phyloP scores from a whole-genome alignment of 257 asterid genomes.

The Solanum appendiculatum region DNA sequence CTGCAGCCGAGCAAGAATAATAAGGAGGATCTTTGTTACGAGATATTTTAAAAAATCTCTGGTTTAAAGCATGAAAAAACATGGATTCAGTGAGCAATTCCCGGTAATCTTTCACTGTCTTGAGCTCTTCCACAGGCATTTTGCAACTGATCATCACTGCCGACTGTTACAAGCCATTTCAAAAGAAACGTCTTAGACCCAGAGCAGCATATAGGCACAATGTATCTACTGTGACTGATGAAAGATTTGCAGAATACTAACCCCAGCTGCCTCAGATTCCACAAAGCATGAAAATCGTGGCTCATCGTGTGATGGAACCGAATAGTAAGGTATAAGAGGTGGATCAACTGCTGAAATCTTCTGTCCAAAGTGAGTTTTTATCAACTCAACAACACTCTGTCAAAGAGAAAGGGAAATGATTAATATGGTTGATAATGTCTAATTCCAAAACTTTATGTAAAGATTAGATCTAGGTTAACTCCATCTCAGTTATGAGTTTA shows the following conservation, averaged over 20 bases:
- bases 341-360: conserved; percentile 51
- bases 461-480: not conserved
- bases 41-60: conserved; percentile 86
- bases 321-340: conserved; percentile 54
- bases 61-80: conserved; percentile 94
- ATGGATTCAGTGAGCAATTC: conserved; percentile 85
- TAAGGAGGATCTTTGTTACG: conserved; percentile 83
- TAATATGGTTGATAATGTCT: not conserved
- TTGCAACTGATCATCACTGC: conserved; percentile 98
- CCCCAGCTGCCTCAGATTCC: conserved; percentile 97
- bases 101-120: conserved; percentile 74
- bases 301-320: conserved; percentile 74
- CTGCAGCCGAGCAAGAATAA: conserved; percentile 91
- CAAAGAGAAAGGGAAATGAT: conserved; percentile 12
- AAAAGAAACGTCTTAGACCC: conserved; percentile 2
- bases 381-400: conserved; percentile 78
- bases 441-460: not conserved
- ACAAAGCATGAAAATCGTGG: conserved; percentile 83
- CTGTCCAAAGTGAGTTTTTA: conserved; percentile 65
- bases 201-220: not conserved
- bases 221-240: not conserved
- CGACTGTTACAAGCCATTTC: conserved; percentile 46
- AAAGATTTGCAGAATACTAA: conserved; percentile 19
- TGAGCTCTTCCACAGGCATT: conserved; percentile 61
- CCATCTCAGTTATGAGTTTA: not conserved